Percentiles rank a stretch among this genome's conserved stretches.
Conservation (phyloP, 768 basidiomycete species). For the Tephrocybe sp. region DNA sequence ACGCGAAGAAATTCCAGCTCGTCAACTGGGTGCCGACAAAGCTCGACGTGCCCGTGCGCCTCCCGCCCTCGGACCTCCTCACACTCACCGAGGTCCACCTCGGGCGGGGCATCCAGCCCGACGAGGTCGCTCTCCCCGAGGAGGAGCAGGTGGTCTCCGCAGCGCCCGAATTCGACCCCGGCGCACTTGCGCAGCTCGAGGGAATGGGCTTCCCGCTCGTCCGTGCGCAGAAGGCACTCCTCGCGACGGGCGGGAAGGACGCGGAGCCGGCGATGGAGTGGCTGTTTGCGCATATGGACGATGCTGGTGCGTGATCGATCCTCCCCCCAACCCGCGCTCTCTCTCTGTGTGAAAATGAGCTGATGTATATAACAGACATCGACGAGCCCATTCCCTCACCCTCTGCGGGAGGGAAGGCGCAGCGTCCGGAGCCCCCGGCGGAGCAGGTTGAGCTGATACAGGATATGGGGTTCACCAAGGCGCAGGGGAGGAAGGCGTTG, state of each 20-base stretch:
- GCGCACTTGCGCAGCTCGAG: constrained; percentile 73
- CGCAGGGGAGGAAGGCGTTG: constrained; percentile 86
- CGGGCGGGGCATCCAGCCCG: constrained; percentile 67
- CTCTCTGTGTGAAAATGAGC: not conserved
- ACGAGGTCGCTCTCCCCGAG: constrained; percentile 70
- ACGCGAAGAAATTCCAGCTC: constrained; percentile 92
- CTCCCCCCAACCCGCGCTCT: not conserved
- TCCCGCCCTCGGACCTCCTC: constrained; percentile 61
- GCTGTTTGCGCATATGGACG: constrained; percentile 95
- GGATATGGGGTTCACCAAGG: constrained; percentile 90
- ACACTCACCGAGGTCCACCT: constrained; percentile 59
- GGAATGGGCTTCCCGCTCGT: constrained; percentile 90
- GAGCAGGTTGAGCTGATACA: constrained; percentile 74
- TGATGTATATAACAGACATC: constrained; percentile 68
- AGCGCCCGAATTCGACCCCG: constrained; percentile 70
- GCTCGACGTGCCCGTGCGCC: constrained; percentile 87
- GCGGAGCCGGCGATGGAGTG: constrained; percentile 91
- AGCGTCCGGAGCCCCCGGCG: constrained; percentile 54
- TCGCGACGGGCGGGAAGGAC: constrained; percentile 80
- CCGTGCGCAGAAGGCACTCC: constrained; percentile 86
- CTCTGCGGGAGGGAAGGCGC: constrained; percentile 24
- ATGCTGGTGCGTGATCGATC: constrained; percentile 52
- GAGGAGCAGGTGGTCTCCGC: constrained; percentile 37
- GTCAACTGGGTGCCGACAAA: constrained; percentile 97
- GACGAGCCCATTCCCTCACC: constrained; percentile 61